These are phyloP conservation scores for Plantago lanceolata DNA, from an alignment of 305 asterid genomes.

Conservation along the genomic window DNA sequence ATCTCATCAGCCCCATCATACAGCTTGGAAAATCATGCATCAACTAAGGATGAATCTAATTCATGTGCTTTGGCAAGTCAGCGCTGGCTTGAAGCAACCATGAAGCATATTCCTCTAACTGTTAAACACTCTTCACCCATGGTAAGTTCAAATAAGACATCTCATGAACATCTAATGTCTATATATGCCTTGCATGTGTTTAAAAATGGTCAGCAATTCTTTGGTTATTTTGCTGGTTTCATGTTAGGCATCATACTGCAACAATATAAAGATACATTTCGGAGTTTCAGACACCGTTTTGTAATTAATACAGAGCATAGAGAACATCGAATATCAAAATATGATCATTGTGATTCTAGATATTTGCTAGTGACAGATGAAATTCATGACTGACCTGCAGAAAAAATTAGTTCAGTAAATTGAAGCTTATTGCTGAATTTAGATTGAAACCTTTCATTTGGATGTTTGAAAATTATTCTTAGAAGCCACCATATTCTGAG, in stretches of 20 bases:
- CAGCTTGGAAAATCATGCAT: conserved; percentile 42
- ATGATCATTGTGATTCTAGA: too few relatives aligned
- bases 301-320: too few relatives aligned
- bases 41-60: conserved; percentile 41
- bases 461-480: too few relatives aligned
- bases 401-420: too few relatives aligned
- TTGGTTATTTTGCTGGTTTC: conserved; percentile 2
- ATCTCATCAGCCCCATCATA: conserved; percentile 86
- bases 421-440: too few relatives aligned
- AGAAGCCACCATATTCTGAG: too few relatives aligned
- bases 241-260: not conserved
- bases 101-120: conserved; percentile 64
- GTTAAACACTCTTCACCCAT: conserved; percentile 70
- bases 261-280: too few relatives aligned
- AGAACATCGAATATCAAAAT: too few relatives aligned
- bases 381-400: too few relatives aligned
- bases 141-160: conserved; percentile 46
- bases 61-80: conserved; percentile 48
- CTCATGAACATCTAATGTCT: conserved; percentile 13
- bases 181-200: conserved; percentile 14
- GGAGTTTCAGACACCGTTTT: not conserved
- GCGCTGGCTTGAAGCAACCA: conserved; percentile 78
- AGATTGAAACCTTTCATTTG: too few relatives aligned
- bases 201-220: not conserved
- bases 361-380: too few relatives aligned